Conservation (phyloP, 495 filamentous ascomycete species). For the Penicillium coprophilum region DNA sequence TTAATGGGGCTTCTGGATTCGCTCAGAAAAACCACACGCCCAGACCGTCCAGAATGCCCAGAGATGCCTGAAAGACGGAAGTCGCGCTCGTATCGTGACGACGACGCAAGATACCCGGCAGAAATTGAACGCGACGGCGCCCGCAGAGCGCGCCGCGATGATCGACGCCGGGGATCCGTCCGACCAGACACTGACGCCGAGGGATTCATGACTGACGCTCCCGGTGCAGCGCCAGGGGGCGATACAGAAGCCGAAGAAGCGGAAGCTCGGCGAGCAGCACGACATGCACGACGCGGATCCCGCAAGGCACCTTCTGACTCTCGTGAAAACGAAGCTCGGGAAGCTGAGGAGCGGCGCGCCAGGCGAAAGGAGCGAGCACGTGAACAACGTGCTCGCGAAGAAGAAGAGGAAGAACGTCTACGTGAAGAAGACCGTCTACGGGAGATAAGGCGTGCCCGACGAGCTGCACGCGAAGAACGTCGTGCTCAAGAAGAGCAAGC, state of each 20-base stretch:
- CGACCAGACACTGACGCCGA: slow-evolving; percentile 46
- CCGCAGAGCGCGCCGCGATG: slow-evolving; percentile 43
- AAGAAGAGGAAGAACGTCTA: slow-evolving; percentile 49
- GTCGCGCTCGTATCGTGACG: slow-evolving; percentile 43
- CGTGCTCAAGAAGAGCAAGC: slow-evolving; percentile 49
- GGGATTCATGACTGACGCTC: slow-evolving; percentile 43
- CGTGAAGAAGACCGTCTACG: slow-evolving; percentile 46
- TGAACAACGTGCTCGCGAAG: slow-evolving; percentile 45
- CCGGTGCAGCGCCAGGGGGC: slow-evolving; percentile 29
- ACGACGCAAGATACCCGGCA: slow-evolving; percentile 33
- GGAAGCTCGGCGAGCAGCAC: slow-evolving; percentile 53
- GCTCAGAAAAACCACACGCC: slow-evolving; percentile 39
- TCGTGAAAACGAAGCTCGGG: slow-evolving; percentile 34
- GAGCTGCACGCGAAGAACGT: slow-evolving; percentile 51
- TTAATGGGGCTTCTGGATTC: slow-evolving; percentile 51
- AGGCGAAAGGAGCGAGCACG: slow-evolving; percentile 40
- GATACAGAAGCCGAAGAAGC: slow-evolving; percentile 52
- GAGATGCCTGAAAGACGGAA: slow-evolving; percentile 42
- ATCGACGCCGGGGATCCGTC: slow-evolving; percentile 41
- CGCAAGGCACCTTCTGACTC: slow-evolving; percentile 38
- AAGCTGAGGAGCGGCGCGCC: slow-evolving; percentile 47
- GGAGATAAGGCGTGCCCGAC: slow-evolving; percentile 46
- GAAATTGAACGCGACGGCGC: slow-evolving; percentile 46
- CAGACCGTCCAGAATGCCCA: slow-evolving; percentile 39
- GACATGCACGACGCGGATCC: slow-evolving; percentile 40